Conservation (phyloP, 2,329 filamentous ascomycete species). For the Phaeosphaeriaceae sp. region DNA sequence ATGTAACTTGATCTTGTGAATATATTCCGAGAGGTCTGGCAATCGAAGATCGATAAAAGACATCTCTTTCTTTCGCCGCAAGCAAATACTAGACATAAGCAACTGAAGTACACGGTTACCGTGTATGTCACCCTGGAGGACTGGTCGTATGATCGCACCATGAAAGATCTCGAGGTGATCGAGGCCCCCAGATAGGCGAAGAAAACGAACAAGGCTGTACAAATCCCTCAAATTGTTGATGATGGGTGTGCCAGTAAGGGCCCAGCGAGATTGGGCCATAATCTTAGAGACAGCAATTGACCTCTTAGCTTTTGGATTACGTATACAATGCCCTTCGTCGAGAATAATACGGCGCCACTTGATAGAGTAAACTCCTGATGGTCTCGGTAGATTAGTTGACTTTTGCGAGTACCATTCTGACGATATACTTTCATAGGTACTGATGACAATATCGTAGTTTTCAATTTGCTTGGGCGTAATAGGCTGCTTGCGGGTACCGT, state of each 20-base stretch:
- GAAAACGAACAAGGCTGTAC: slow-evolving; percentile 78
- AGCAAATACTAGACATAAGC: slow-evolving; percentile 79
- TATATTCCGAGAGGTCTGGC: slow-evolving; percentile 76
- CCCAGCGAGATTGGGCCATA: slow-evolving; percentile 76
- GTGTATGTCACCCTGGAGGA: slow-evolving; percentile 63
- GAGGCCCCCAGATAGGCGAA: slow-evolving; percentile 76
- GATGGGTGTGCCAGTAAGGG: slow-evolving; percentile 67
- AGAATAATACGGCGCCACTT: slow-evolving; percentile 73
- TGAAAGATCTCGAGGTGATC: slow-evolving; percentile 78
- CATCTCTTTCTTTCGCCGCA: slow-evolving; percentile 88
- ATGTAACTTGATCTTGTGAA: slow-evolving; percentile 76
- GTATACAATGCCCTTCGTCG: slow-evolving; percentile 67
- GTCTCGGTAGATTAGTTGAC: slow-evolving; percentile 39
- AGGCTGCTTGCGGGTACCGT: slow-evolving; percentile 64
- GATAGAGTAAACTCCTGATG: slow-evolving; percentile 61
- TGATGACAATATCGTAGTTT: slow-evolving; percentile 78
- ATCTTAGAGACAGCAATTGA: slow-evolving; percentile 72
- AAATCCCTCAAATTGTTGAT: slow-evolving; percentile 83
- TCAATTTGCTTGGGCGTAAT: slow-evolving; percentile 63
- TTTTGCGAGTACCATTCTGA: slow-evolving; percentile 65
- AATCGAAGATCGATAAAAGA: slow-evolving; percentile 81
- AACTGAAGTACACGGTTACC: slow-evolving; percentile 73
- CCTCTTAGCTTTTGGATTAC: slow-evolving; percentile 76
- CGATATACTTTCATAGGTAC: slow-evolving; percentile 79
- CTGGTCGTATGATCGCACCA: slow-evolving; percentile 70